These are phyloP conservation scores for Meredithiella fracta DNA, from an alignment of 2,329 filamentous ascomycete genomes.

Conservation along the genomic window DNA sequence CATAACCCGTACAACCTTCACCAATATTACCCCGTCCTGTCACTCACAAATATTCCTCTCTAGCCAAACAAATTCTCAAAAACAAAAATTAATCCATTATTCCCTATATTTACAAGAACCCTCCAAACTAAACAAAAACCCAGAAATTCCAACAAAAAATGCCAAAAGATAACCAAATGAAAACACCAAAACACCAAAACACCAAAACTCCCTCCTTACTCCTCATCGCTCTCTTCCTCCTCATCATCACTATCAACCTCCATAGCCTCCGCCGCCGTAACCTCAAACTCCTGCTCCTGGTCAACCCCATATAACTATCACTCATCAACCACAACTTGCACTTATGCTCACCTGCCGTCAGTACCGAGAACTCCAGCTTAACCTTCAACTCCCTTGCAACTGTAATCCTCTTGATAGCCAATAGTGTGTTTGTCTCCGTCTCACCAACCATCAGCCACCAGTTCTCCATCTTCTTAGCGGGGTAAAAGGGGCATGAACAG, in stretches of 20 bases:
- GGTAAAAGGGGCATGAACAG: slow-evolving; percentile 95
- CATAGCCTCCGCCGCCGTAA: slow-evolving; percentile 80
- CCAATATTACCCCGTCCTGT: no score
- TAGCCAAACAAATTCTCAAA: no score
- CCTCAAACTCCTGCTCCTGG: slow-evolving; percentile 78
- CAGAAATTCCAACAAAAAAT: background rate
- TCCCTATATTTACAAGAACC: background rate
- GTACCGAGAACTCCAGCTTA: slow-evolving; percentile 75
- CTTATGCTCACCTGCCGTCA: slow-evolving; percentile 66
- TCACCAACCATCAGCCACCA: slow-evolving; percentile 98
- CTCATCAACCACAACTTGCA: slow-evolving; percentile 91
- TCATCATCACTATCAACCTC: slow-evolving; percentile 85
- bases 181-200: no score
- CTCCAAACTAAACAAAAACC: background rate
- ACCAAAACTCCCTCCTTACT: slow-evolving; percentile 15
- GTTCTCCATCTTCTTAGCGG: slow-evolving; percentile 81
- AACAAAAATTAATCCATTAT: background rate
- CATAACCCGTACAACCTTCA: no score
- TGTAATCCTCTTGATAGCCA: slow-evolving; percentile 90
- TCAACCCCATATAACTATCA: slow-evolving; percentile 96
- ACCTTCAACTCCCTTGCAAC: slow-evolving; percentile 64
- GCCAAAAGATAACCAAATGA: background rate
- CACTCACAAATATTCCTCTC: no score
- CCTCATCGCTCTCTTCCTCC: slow-evolving; percentile 33
- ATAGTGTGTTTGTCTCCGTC: slow-evolving; percentile 68